Conservation (phyloP, 805 yeast species). For the Ogataea philodendri region DNA sequence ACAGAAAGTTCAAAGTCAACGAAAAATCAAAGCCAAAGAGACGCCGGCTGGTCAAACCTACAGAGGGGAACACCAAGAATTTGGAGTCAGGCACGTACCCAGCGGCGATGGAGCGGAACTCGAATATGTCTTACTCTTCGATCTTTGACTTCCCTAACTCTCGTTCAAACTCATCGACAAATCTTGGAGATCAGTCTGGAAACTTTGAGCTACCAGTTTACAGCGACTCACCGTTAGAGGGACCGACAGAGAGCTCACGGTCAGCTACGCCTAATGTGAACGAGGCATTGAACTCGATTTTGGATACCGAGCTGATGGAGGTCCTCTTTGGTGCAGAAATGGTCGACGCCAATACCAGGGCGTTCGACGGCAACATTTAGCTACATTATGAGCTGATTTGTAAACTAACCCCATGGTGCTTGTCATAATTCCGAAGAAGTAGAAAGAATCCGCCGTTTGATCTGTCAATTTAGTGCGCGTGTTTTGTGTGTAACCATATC, state of each 20-base stretch:
- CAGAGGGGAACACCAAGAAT: background rate
- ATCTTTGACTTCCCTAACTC: slow-evolving; percentile 7
- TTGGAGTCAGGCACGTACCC: background rate
- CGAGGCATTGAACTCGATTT: slow-evolving; percentile 28
- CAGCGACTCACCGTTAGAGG: slow-evolving; percentile 7
- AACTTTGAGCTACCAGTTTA: slow-evolving; percentile 7
- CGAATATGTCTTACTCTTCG: slow-evolving; percentile 5
- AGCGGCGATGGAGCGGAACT: background rate
- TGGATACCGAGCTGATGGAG: slow-evolving; percentile 35
- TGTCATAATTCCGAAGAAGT: slow-evolving; percentile 2
- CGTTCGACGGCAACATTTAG: too few species aligned
- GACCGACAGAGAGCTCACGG: slow-evolving; percentile 4
- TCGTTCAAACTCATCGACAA: slow-evolving; percentile 1
- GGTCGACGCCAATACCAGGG: slow-evolving; percentile 5
- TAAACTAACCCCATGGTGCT: slow-evolving; percentile 1
- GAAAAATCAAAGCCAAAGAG: slow-evolving; percentile 4
- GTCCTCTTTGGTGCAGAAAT: slow-evolving; percentile 32
- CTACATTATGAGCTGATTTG: too few species aligned
- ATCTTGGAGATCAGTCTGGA: slow-evolving; percentile 2
- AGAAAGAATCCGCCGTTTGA: slow-evolving; percentile 4
- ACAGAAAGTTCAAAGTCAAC: slow-evolving; percentile 24
- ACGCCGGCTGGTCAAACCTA: slow-evolving; percentile 4
- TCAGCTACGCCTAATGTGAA: slow-evolving; percentile 22
- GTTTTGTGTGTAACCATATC: background rate
- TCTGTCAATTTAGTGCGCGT: too few species aligned